Base-by-base conservation (phyloP, 75 land plant genomes). In the Azolla pinnata region DNA sequence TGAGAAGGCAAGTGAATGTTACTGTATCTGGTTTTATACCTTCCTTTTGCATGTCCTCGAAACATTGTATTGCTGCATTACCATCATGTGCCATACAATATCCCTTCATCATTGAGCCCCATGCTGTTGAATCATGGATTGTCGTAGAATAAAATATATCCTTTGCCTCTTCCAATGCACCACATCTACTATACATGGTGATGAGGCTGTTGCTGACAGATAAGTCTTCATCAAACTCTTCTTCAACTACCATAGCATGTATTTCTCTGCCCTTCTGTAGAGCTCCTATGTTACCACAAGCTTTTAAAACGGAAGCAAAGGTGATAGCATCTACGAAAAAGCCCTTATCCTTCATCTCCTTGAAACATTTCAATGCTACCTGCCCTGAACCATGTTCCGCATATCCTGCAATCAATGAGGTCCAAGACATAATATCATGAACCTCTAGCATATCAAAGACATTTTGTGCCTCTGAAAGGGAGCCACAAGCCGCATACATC, bases 61-160 rank as follows among this genome's bases (percentile, higher is more conserved):
- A 67, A 44, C 28, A 56, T 29, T 63, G 58, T 19, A 63, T 19
- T 21, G 65, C 65, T 34, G 21, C 33, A 17, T 12, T 53, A 18
- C 65, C 65, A n/a, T 61, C 49, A 18, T 46, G 49, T 73, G 78
- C 65, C 23, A 76, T 71, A 4, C 81, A 79, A 68, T 68, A 76
- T 10, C 84, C 88, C 32, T 88, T 78, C 12, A 88, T 82, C 33
- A 88, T 79, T 4, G 73, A 24, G 35, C 77, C 85, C 88, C 88
- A 88, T 32, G 62, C 78, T 16, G 79, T 80, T 4, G 78, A 68
- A 8, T 77, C 79, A 55, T 75, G 76, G 58, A 70, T 57, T 17
- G 72, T 68, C 83, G 75, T 74, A 28, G 50, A 60, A 56, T 81
- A 72, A 64, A 87, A 87, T 48, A 81, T 76, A 46, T 35, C 58